These are phyloP conservation scores for Micractinium sp. DNA, from an alignment of 139 green algal genomes.

Conservation along the genomic window DNA sequence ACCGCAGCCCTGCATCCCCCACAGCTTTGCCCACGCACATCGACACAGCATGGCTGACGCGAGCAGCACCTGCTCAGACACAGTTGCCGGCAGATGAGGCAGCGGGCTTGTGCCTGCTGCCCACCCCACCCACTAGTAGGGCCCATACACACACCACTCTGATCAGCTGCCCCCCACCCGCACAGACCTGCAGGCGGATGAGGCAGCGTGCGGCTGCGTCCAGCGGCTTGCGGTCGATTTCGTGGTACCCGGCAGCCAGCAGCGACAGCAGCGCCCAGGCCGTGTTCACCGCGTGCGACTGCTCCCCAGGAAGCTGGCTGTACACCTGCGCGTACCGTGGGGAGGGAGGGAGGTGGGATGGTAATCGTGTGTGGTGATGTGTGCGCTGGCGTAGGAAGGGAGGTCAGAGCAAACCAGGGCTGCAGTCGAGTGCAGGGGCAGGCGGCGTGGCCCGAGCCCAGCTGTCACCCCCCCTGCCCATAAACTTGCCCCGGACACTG, in stretches of 20 bases:
- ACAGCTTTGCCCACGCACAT: not conserved
- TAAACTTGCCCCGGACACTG: too few relatives aligned
- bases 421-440: too few relatives aligned
- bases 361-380: not conserved
- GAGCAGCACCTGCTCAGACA: too few relatives aligned
- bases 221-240: conserved; percentile 69
- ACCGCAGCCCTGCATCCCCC: too few relatives aligned
- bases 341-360: not conserved
- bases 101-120: not conserved
- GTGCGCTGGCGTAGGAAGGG: not conserved
- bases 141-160: not conserved
- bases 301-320: conserved; percentile 77
- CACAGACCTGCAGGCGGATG: conserved; percentile 52
- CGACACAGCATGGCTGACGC: not conserved
- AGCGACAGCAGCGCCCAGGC: conserved; percentile 95
- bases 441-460: too few relatives aligned
- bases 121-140: too few relatives aligned
- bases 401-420: not conserved
- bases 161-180: too few relatives aligned
- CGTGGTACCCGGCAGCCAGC: conserved; percentile 71
- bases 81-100: not conserved
- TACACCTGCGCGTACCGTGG: conserved; percentile 76
- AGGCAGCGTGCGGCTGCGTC: conserved; percentile 60
- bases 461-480: too few relatives aligned
- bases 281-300: conserved; percentile 94